These are phyloP conservation scores for Pugionium dolabratum DNA, from an alignment of 345 rosid species.

Conservation along the genomic window DNA sequence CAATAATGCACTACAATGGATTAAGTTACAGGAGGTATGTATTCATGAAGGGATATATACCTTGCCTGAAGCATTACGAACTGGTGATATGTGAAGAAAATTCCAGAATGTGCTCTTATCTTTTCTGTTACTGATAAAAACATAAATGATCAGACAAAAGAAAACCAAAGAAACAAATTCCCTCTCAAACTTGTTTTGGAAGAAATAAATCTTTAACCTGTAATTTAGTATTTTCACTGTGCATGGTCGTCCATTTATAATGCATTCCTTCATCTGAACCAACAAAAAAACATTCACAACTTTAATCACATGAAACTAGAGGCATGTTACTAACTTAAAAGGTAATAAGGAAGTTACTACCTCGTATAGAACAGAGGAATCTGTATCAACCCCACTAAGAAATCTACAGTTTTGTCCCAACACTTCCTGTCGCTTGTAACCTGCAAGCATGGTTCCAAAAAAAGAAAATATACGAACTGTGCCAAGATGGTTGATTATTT, in stretches of 20 bases:
- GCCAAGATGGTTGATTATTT: not conserved
- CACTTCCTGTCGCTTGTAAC: conserved; percentile 82
- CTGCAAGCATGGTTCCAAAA: conserved; percentile 34
- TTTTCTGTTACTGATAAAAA: conserved; percentile 57
- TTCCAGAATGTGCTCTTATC: conserved; percentile 83
- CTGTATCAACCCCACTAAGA: conserved; percentile 72
- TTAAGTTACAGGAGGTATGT: not conserved
- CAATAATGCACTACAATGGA: not conserved
- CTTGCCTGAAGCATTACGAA: conserved; percentile 96
- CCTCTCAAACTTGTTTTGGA: not conserved
- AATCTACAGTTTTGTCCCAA: conserved; percentile 74
- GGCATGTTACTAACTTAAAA: not conserved
- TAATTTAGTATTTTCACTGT: conserved; percentile 90
- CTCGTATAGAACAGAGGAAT: conserved; percentile 54
- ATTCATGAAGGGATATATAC: conserved; percentile 37
- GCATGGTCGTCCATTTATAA: conserved; percentile 67
- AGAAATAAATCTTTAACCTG: conserved; percentile 60
- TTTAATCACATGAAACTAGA: not conserved
- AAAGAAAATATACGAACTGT: not conserved
- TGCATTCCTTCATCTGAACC: conserved; percentile 68
- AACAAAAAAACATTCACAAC: conserved; percentile 3
- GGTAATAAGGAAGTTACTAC: conserved; percentile 39
- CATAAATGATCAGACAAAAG: conserved; percentile 27
- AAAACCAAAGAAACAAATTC: conserved; percentile 39
- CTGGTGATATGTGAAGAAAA: conserved; percentile 86